Conservation (phyloP, 345 rosid genomes). For the Heritiera littoralis region DNA sequence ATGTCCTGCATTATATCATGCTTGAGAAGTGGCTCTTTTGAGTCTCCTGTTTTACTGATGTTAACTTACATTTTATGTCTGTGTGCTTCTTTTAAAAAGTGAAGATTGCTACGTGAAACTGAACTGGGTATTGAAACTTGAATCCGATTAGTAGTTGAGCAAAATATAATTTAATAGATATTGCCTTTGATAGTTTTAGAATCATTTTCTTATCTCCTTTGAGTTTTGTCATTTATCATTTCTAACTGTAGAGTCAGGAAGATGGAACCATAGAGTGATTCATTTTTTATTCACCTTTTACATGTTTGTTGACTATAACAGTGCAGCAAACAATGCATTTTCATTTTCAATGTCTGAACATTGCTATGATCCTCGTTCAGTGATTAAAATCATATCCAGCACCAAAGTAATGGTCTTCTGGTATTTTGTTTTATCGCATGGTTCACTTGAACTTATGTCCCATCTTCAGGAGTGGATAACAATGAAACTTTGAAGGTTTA, state of each 20-base stretch:
- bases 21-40: not conserved
- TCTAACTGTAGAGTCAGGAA: not conserved
- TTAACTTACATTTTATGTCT: not conserved
- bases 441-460: not conserved
- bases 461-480: slow-evolving; percentile 77
- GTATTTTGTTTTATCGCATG: not conserved
- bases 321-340: not conserved
- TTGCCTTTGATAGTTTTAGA: not conserved
- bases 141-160: not conserved
- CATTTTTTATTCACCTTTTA: not conserved
- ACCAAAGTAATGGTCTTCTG: not conserved
- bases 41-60: not conserved
- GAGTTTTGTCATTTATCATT: not conserved
- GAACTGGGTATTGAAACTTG: not conserved
- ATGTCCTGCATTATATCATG: not conserved
- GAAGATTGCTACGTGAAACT: not conserved
- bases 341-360: not conserved
- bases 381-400: not conserved
- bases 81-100: not conserved
- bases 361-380: not conserved
- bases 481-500: slow-evolving; percentile 70
- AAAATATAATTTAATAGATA: not conserved
- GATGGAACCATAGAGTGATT: not conserved
- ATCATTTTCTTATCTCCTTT: not conserved
- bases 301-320: not conserved